A percentile compares a stretch with the other conserved stretches of the same genome.
Evolutionary conservation across 192 early-diverging fungal species (phyloP).

Genomic region (Linnemannia hyalina): DNA sequence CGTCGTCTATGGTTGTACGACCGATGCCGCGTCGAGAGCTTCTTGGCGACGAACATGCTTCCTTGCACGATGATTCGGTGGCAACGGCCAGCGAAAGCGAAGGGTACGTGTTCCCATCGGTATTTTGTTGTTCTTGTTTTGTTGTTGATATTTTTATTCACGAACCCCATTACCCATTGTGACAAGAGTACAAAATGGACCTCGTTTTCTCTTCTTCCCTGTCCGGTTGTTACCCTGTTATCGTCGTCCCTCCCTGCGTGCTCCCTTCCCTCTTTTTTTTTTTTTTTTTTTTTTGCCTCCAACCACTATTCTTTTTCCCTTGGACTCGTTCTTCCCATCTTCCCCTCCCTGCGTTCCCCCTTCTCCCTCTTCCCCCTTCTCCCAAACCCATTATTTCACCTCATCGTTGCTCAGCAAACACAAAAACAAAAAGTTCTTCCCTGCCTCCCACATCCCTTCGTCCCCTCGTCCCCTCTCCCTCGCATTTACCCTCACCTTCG

Average conservation of each 20-base stretch:
- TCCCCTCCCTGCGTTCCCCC: background rate
- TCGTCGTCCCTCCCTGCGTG: background rate
- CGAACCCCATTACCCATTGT: background rate
- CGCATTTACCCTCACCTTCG: background rate
- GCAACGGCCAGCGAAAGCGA: constrained; percentile 37
- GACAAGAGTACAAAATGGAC: constrained; percentile 6
- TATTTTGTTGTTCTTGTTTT: constrained; percentile 9
- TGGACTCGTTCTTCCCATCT: constrained; percentile 22
- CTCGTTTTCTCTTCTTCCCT: background rate
- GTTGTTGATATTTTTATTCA: constrained; percentile 19
- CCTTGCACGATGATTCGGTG: constrained; percentile 27
- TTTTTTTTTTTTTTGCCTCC: background rate
- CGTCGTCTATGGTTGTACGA: constrained; percentile 16
- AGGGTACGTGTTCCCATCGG: constrained; percentile 23
- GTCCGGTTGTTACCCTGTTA: background rate
- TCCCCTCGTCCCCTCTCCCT: background rate
- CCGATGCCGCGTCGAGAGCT: constrained; percentile 28
- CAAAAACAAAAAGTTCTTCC: background rate
- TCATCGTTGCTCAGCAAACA: background rate
- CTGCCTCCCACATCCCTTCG: background rate
- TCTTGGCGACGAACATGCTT: background rate
- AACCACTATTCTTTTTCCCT: background rate
- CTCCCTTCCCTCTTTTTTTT: constrained; percentile 16
- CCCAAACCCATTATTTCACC: background rate
- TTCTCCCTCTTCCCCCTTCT: background rate